These are phyloP conservation scores for Triglochin maritima DNA, from an alignment of 106 monocot genomes.

Conservation along the genomic window DNA sequence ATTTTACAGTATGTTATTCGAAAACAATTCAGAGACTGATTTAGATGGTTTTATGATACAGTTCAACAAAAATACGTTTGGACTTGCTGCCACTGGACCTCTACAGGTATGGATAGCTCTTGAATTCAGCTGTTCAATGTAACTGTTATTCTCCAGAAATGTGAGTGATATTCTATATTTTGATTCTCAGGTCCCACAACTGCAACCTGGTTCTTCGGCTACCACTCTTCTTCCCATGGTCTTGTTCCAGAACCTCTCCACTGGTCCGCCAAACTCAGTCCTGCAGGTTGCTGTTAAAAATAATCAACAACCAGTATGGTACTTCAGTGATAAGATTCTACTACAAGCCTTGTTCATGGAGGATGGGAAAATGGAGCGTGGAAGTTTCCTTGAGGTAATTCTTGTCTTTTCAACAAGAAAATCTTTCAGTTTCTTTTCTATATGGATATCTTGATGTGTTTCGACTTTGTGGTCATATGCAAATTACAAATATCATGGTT, in stretches of 20 bases:
- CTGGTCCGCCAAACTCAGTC: constrained; percentile 67
- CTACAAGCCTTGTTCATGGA: constrained; percentile 71
- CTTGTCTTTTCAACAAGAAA: not conserved
- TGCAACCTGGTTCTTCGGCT: constrained; percentile 66
- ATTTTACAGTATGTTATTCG: constrained; percentile 66
- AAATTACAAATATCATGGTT: too few species aligned
- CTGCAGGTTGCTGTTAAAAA: constrained; percentile 99
- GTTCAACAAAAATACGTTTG: constrained; percentile 96
- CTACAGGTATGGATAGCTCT: constrained; percentile 47
- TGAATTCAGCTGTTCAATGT: not conserved
- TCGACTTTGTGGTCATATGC: not conserved
- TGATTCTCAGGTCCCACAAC: constrained; percentile 40
- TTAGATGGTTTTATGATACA: constrained; percentile 99
- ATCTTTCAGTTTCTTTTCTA: not conserved
- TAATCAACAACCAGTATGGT: constrained; percentile 97
- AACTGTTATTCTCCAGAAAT: not conserved
- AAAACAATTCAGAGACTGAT: constrained; percentile 49
- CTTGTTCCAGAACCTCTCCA: constrained; percentile 66
- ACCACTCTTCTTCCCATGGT: constrained; percentile 80
- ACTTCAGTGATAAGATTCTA: constrained; percentile 82
- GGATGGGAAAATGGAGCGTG: constrained; percentile 88
- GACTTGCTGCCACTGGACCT: constrained; percentile 71
- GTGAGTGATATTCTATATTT: not conserved
- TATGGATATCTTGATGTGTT: not conserved
- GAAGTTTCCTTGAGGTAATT: constrained; percentile 88